phyloP scores from a whole-genome alignment of 2,329 filamentous ascomycete species.

The Trichophyton benhamiae region DNA sequence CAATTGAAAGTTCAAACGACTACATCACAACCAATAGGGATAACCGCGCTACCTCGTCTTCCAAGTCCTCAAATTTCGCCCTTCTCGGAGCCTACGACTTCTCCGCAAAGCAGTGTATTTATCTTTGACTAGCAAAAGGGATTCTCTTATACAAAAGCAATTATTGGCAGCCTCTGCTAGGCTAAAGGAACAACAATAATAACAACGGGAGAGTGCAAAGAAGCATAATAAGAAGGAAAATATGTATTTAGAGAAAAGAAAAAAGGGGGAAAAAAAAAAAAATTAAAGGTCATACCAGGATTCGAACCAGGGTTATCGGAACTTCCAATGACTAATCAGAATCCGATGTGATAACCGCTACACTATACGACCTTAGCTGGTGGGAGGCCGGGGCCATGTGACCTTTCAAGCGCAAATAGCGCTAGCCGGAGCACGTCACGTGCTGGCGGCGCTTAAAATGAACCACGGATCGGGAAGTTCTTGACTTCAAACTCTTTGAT shows the following conservation, averaged over 20 bases:
- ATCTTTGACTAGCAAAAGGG: background rate
- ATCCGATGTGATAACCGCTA: constrained; percentile 5
- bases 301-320: constrained; percentile 5
- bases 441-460: background rate
- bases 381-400: background rate
- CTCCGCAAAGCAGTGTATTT: constrained; percentile 2
- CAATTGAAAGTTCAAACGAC: background rate
- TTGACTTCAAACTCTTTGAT: constrained; percentile 1
- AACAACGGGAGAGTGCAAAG: no score
- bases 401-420: background rate
- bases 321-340: constrained; percentile 2
- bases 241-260: background rate
- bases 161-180: no score
- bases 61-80: background rate
- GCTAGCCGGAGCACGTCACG: background rate
- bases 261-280: background rate
- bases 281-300: background rate
- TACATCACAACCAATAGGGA: background rate
- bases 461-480: constrained; percentile 1
- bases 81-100: background rate
- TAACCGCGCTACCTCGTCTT: background rate
- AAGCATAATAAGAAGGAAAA: background rate
- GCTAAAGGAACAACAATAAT: no score
- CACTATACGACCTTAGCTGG: constrained; percentile 1
- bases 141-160: background rate